Evolutionary conservation across 805 yeast genomes (phyloP).

Genomic region (Isabelozyma heimii): DNA sequence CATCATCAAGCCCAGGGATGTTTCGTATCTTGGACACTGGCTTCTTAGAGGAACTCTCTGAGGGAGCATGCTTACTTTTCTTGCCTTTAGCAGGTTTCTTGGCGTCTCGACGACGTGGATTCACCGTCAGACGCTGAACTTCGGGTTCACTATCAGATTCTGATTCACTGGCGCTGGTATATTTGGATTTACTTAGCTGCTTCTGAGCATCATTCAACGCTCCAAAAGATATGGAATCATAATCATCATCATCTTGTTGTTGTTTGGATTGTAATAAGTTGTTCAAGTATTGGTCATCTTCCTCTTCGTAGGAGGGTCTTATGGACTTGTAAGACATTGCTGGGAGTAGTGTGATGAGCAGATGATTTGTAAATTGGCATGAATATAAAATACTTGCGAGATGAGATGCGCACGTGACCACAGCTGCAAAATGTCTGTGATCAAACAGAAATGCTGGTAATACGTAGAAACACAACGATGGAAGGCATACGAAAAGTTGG

Average conservation of each 20-base stretch:
- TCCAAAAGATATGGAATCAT: conserved; percentile 60
- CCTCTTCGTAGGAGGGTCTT: conserved; percentile 18
- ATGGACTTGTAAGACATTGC: conserved; percentile 2
- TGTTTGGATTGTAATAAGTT: conserved; percentile 1
- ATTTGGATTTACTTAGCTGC: conserved; percentile 27
- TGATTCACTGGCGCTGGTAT: conserved; percentile 10
- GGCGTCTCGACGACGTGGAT: conserved; percentile 2
- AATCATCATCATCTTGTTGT: conserved; percentile 30
- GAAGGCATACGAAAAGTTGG: no score
- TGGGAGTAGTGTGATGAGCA: neutral
- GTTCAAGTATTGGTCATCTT: conserved; percentile 8
- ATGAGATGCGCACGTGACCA: neutral
- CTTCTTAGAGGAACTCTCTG: conserved; percentile 70
- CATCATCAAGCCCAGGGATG: conserved; percentile 62
- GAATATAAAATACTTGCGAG: neutral
- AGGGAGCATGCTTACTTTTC: conserved; percentile 81
- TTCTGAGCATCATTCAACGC: conserved; percentile 60
- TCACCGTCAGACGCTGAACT: neutral
- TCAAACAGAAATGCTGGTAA: no score
- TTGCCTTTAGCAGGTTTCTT: conserved; percentile 19
- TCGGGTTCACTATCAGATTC: conserved; percentile 13
- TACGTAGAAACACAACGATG: no score
- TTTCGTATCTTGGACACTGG: conserved; percentile 70
- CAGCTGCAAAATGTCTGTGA: neutral
- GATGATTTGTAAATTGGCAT: neutral